phyloP scores from a whole-genome alignment of 2,329 filamentous ascomycete species.

The Thyridium curvatum region DNA sequence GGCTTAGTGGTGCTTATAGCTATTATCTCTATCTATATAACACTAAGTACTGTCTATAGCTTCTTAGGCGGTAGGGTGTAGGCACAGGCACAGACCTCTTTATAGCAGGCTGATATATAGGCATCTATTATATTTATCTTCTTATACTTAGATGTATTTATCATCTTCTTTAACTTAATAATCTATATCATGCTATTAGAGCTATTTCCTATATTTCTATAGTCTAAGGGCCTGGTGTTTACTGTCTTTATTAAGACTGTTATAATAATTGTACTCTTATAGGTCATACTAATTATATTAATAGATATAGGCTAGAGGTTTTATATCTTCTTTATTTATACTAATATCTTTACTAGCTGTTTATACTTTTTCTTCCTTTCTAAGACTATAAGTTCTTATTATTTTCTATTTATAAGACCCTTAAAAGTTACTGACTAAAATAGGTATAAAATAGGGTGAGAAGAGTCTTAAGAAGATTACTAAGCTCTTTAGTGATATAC shows the following conservation, averaged over 20 bases:
- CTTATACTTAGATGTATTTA: constrained; percentile 19
- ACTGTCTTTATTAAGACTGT: too few relatives aligned
- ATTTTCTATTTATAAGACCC: too few relatives aligned
- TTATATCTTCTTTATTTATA: too few relatives aligned
- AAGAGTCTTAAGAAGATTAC: constrained; percentile 6
- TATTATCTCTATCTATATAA: constrained; percentile 12
- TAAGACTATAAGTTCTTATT: constrained; percentile 1
- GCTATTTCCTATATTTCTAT: too few relatives aligned
- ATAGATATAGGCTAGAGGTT: constrained; percentile 1
- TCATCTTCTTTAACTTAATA: constrained; percentile 24
- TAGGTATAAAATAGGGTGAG: background rate
- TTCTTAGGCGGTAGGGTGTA: too few relatives aligned
- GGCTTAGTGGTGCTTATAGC: constrained; percentile 10
- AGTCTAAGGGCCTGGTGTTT: too few relatives aligned
- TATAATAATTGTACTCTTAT: too few relatives aligned
- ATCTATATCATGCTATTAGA: constrained; percentile 14
- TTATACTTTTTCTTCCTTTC: constrained; percentile 3
- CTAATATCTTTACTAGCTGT: background rate
- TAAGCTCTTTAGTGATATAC: constrained; percentile 10
- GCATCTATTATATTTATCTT: constrained; percentile 23
- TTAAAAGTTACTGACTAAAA: too few relatives aligned
- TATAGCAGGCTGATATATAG: constrained; percentile 11
- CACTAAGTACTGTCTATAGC: constrained; percentile 12
- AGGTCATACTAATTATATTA: too few relatives aligned
- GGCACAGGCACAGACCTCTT: too few relatives aligned